Evolutionary conservation across 495 filamentous ascomycete species (phyloP).

Genomic region (Penicillium tannophilum): DNA sequence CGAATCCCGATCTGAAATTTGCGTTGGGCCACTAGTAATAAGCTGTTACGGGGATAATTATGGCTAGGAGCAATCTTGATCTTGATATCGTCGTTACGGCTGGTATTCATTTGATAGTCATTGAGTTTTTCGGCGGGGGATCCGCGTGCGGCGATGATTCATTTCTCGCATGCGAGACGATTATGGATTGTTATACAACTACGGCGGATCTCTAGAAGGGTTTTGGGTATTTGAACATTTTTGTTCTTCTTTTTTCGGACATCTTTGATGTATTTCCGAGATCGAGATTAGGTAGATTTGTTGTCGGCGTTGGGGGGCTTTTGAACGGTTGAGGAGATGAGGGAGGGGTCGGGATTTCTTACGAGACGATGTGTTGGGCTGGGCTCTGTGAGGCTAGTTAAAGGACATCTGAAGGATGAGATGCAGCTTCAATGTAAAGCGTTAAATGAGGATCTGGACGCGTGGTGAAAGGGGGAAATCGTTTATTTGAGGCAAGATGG

Average conservation of each 20-base stretch:
- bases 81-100: not conserved
- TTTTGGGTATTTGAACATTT: not conserved
- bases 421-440: not conserved
- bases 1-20: not conserved
- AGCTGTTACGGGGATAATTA: not conserved
- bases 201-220: not conserved
- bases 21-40: not conserved
- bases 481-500: not conserved
- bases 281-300: not conserved
- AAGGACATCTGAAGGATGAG: not conserved
- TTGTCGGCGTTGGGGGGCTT: not conserved
- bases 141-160: not conserved
- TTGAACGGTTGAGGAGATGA: not conserved
- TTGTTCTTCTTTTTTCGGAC: slow-evolving; percentile 3
- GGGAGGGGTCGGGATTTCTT: not conserved
- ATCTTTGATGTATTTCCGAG: not conserved
- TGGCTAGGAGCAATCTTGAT: not conserved
- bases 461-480: too few relatives aligned
- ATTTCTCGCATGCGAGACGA: not conserved
- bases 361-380: not conserved
- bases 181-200: not conserved
- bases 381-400: not conserved
- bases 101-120: not conserved
- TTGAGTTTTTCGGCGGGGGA: not conserved
- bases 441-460: not conserved